Evolutionary conservation across 306 rosid species (phyloP).

Genomic region (Gleditsia sinensis): DNA sequence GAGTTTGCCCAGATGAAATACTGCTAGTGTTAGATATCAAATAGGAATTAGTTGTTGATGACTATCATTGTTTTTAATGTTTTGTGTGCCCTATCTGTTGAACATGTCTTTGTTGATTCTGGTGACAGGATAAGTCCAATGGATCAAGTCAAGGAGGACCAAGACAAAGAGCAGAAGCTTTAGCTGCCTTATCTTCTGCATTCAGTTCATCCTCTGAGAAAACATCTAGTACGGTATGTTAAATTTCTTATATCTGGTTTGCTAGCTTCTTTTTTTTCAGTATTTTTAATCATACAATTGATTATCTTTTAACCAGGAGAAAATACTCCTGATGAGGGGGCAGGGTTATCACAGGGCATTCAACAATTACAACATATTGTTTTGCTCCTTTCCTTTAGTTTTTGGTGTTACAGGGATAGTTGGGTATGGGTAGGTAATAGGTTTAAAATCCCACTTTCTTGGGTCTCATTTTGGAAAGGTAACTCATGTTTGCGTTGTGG

Average conservation of each 20-base stretch:
- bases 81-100: background rate
- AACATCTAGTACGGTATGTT: slow-evolving; percentile 38
- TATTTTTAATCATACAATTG: background rate
- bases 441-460: too few species aligned
- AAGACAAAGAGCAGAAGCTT: slow-evolving; percentile 63
- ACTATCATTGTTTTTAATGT: background rate
- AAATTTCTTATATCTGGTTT: slow-evolving; percentile 1
- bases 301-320: slow-evolving; percentile 20
- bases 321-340: slow-evolving; percentile 16
- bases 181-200: slow-evolving; percentile 66
- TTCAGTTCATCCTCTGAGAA: slow-evolving; percentile 68
- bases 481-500: too few species aligned
- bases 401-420: background rate
- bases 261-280: background rate
- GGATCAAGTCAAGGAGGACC: slow-evolving; percentile 59
- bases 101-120: slow-evolving; percentile 29
- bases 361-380: background rate
- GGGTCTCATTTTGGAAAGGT: too few species aligned
- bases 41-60: background rate
- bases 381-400: slow-evolving; percentile 5
- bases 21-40: background rate
- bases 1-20: background rate
- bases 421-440: background rate
- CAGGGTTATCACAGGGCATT: slow-evolving; percentile 21
- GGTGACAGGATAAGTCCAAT: slow-evolving; percentile 50